Evolutionary conservation across 768 basidiomycete species (phyloP).

Genomic region (Crassisporium funariophilum): DNA sequence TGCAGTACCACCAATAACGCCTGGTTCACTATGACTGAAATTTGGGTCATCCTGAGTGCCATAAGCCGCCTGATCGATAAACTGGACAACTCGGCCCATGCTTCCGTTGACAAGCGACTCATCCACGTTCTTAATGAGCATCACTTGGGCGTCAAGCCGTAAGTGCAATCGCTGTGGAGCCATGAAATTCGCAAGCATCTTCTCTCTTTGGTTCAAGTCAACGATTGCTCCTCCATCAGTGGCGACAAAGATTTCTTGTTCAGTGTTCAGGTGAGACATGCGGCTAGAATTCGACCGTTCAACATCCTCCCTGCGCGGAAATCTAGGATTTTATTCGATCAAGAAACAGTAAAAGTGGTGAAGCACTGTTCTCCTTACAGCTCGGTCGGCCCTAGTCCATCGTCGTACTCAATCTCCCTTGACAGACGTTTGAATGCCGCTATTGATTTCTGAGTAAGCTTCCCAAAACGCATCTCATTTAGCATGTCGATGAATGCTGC

Average conservation of each 20-base stretch:
- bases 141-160: conserved; percentile 84
- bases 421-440: conserved; percentile 69
- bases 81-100: conserved; percentile 82
- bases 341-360: not conserved
- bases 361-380: conserved; percentile 67
- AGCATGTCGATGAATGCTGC: conserved; percentile 93
- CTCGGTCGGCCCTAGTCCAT: conserved; percentile 89
- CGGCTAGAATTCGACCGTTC: conserved; percentile 78
- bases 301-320: conserved; percentile 91
- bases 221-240: conserved; percentile 62
- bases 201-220: conserved; percentile 63
- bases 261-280: conserved; percentile 59
- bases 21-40: conserved; percentile 17
- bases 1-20: conserved; percentile 28
- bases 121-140: conserved; percentile 95
- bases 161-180: conserved; percentile 71
- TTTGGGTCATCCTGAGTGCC: conserved; percentile 43
- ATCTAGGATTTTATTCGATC: conserved; percentile 48
- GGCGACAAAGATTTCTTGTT: conserved; percentile 55
- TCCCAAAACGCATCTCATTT: conserved; percentile 97
- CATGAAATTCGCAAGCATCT: conserved; percentile 90
- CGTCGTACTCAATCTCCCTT: conserved; percentile 70
- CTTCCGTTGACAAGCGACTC: conserved; percentile 93
- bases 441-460: conserved; percentile 64
- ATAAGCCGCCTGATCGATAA: conserved; percentile 56